A percentile compares a stretch with the other conserved stretches of the same genome.
Conservation (phyloP, 495 filamentous ascomycete species). For the Cenococcum geophilum region DNA sequence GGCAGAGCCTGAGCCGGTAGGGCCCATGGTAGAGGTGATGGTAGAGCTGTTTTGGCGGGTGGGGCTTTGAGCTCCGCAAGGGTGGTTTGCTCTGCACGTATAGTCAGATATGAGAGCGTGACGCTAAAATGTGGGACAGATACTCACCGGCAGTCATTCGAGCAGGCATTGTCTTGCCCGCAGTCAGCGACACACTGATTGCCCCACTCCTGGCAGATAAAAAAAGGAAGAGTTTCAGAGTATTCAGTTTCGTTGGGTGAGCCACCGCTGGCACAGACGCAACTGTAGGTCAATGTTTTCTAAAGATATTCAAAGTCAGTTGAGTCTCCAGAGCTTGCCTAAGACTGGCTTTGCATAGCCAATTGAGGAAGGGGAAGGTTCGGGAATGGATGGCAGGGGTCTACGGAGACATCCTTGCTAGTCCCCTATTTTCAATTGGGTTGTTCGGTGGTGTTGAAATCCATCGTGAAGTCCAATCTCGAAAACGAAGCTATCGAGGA, state of each 20-base stretch:
- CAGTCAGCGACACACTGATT: slow-evolving; percentile 65
- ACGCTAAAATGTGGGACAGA: not conserved
- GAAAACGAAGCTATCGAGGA: not conserved
- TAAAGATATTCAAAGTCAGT: slow-evolving; percentile 32
- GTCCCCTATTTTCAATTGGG: too few species aligned
- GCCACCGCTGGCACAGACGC: slow-evolving; percentile 65
- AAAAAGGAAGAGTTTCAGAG: slow-evolving; percentile 81
- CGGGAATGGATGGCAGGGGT: not conserved
- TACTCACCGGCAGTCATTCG: slow-evolving; percentile 52
- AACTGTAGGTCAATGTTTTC: slow-evolving; percentile 62
- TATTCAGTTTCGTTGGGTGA: slow-evolving; percentile 75
- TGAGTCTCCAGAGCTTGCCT: slow-evolving; percentile 42
- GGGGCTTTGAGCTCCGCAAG: slow-evolving; percentile 74
- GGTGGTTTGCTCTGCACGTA: slow-evolving; percentile 48
- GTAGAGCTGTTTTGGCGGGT: slow-evolving; percentile 48
- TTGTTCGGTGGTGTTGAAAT: too few species aligned
- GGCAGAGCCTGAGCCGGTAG: slow-evolving; percentile 32
- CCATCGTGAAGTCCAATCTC: slow-evolving; percentile 14
- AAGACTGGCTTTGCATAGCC: not conserved
- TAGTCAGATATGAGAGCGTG: not conserved
- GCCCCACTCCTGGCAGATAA: slow-evolving; percentile 66
- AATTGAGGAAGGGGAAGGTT: not conserved
- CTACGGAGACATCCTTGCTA: not conserved
- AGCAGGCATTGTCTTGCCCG: slow-evolving; percentile 52
- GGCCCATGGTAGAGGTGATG: slow-evolving; percentile 39